These are phyloP conservation scores for Aspergillus neoniger DNA, from an alignment of 2,329 filamentous ascomycete genomes.

Conservation along the genomic window DNA sequence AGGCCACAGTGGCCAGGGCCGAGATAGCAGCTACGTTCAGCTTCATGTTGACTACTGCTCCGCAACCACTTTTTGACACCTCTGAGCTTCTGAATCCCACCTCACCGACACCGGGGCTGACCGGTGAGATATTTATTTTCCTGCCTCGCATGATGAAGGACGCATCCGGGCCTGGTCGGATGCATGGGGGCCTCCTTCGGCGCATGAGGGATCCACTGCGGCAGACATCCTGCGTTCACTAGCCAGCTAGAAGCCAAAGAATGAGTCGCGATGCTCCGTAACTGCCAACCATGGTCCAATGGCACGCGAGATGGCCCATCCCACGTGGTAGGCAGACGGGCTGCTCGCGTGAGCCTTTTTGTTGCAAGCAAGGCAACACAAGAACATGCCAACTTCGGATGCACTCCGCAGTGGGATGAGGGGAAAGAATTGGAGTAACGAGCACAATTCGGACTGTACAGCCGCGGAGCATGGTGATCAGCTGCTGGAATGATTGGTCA, in stretches of 20 bases:
- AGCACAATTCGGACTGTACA: not conserved
- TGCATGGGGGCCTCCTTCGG: not conserved
- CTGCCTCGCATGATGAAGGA: not conserved
- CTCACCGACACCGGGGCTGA: not conserved
- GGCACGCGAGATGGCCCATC: conserved; percentile 1
- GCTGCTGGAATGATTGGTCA: conserved; percentile 7
- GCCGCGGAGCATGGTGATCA: not conserved
- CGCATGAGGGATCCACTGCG: not conserved
- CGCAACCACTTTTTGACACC: not conserved
- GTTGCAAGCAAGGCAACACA: not conserved
- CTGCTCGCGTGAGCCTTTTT: conserved; percentile 6
- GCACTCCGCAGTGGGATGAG: not conserved
- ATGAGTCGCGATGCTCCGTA: not conserved
- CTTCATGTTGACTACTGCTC: conserved; percentile 21
- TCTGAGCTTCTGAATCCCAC: not conserved
- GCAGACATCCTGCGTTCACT: not conserved
- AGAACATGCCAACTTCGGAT: not conserved
- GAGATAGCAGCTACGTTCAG: conserved; percentile 13
- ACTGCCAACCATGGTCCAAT: conserved; percentile 1
- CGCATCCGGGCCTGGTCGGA: not conserved
- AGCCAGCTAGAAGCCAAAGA: not conserved
- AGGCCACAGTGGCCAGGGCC: conserved; percentile 17
- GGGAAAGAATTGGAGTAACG: not conserved
- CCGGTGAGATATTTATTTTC: conserved; percentile 9
- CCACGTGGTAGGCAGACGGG: not conserved